These are phyloP conservation scores for Citropsis articulata DNA, from an alignment of 345 rosid genomes.

Conservation along the genomic window DNA sequence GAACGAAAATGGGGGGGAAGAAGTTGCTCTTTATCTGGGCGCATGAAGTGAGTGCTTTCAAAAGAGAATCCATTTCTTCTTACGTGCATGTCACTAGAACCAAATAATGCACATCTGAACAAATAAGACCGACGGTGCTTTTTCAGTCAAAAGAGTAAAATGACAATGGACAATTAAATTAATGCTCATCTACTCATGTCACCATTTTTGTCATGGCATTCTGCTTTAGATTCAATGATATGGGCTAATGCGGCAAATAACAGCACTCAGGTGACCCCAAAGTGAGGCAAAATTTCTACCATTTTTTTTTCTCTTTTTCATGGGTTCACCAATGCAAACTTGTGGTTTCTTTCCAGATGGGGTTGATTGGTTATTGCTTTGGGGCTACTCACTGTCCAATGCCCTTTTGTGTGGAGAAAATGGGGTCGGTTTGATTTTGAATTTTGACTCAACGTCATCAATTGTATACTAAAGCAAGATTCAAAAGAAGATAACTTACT, in stretches of 20 bases:
- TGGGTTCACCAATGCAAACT: background rate
- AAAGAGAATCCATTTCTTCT: background rate
- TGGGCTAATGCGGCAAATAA: background rate
- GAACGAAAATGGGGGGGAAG: background rate
- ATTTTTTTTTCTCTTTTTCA: background rate
- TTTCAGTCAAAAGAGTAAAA: background rate
- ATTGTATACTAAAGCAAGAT: background rate
- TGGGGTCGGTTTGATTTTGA: background rate
- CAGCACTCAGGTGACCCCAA: background rate
- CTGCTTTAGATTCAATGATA: background rate
- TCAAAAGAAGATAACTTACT: background rate
- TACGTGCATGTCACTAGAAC: slow-evolving; percentile 1
- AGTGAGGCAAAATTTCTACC: background rate
- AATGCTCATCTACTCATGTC: background rate
- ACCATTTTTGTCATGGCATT: background rate
- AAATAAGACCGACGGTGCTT: too few species aligned
- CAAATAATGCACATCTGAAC: background rate
- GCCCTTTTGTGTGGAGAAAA: background rate
- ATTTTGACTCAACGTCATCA: background rate
- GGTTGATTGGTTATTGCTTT: background rate
- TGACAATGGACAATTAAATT: background rate
- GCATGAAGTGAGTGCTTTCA: background rate
- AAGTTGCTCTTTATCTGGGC: background rate
- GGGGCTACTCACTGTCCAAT: background rate
- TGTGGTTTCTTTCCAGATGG: background rate